A percentile compares a stretch with the other conserved stretches of the same genome.
phyloP scores from a whole-genome alignment of 768 basidiomycete species.

The Russula sp. region DNA sequence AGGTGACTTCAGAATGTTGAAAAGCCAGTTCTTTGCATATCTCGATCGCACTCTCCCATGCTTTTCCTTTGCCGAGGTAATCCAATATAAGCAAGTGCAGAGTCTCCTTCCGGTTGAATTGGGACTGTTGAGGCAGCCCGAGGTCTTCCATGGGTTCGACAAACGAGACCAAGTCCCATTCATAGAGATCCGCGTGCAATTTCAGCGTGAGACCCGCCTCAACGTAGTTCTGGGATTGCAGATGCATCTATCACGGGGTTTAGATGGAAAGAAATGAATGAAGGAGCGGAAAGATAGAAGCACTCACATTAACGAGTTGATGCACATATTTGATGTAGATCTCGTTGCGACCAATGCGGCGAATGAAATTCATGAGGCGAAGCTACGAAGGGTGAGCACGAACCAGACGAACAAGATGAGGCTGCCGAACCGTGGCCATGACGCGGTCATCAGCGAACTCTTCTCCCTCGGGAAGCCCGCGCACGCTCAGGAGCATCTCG shows the following conservation, averaged over 20 bases:
- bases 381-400: slow-evolving; percentile 39
- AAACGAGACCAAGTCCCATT: slow-evolving; percentile 80
- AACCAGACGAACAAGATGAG: neutral
- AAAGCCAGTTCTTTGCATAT: slow-evolving; percentile 87
- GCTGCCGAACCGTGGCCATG: slow-evolving; percentile 65
- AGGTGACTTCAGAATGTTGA: slow-evolving; percentile 86
- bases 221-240: slow-evolving; percentile 84
- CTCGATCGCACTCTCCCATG: slow-evolving; percentile 93
- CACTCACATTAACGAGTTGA: slow-evolving; percentile 79
- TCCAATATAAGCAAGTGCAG: slow-evolving; percentile 89
- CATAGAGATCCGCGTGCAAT: slow-evolving; percentile 87
- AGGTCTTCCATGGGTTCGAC: slow-evolving; percentile 87
- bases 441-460: slow-evolving; percentile 94
- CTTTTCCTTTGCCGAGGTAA: slow-evolving; percentile 91
- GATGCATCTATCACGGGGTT: slow-evolving; percentile 57
- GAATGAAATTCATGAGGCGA: slow-evolving; percentile 89
- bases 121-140: slow-evolving; percentile 84
- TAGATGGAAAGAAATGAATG: neutral
- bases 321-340: slow-evolving; percentile 97
- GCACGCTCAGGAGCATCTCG: slow-evolving; percentile 79
- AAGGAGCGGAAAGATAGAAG: neutral
- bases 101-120: slow-evolving; percentile 92
- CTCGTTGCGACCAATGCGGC: slow-evolving; percentile 85
- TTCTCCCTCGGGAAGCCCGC: slow-evolving; percentile 86
- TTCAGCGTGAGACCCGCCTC: slow-evolving; percentile 93